Conservation (phyloP, 2,329 filamentous ascomycete species). For the Xylaria arbuscula region DNA sequence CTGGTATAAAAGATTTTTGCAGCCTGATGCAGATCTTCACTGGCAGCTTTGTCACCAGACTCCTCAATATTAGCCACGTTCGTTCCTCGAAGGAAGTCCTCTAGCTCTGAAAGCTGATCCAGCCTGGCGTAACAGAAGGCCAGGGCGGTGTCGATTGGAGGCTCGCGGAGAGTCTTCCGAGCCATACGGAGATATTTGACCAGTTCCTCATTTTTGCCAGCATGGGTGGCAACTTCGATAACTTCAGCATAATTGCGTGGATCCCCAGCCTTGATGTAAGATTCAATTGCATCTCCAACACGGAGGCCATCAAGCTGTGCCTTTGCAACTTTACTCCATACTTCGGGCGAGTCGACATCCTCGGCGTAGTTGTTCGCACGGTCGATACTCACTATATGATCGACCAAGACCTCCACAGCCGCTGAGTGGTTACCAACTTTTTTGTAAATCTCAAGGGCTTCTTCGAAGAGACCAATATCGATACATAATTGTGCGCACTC, state of each 20-base stretch:
- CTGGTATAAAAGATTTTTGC: conserved; percentile 99
- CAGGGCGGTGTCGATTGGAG: conserved; percentile 90
- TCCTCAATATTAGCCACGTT: conserved; percentile 97
- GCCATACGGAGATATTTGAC: conserved; percentile 98
- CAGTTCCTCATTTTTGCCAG: conserved; percentile 97
- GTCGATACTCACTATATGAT: conserved; percentile 97
- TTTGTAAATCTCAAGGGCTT: conserved; percentile 98
- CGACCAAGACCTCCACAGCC: conserved; percentile 91
- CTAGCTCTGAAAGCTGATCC: conserved; percentile 90
- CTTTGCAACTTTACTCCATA: conserved; percentile 99
- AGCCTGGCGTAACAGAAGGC: conserved; percentile 94
- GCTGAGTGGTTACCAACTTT: conserved; percentile 91
- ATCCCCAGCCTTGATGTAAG: conserved; percentile 95
- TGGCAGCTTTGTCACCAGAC: conserved; percentile 97
- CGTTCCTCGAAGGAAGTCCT: conserved; percentile 92
- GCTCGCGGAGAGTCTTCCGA: conserved; percentile 94
- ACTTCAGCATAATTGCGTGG: conserved; percentile 95
- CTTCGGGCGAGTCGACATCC: conserved; percentile 90
- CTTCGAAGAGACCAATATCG: conserved; percentile 92
- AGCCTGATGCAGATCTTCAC: conserved; percentile 92
- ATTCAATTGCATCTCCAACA: conserved; percentile 91
- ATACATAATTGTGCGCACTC: conserved; percentile 95
- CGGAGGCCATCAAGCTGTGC: conserved; percentile 96
- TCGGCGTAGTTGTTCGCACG: conserved; percentile 96
- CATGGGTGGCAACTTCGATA: conserved; percentile 93